These are phyloP conservation scores for Neurospora sp. DNA, from an alignment of 495 filamentous ascomycete species.

Conservation along the genomic window DNA sequence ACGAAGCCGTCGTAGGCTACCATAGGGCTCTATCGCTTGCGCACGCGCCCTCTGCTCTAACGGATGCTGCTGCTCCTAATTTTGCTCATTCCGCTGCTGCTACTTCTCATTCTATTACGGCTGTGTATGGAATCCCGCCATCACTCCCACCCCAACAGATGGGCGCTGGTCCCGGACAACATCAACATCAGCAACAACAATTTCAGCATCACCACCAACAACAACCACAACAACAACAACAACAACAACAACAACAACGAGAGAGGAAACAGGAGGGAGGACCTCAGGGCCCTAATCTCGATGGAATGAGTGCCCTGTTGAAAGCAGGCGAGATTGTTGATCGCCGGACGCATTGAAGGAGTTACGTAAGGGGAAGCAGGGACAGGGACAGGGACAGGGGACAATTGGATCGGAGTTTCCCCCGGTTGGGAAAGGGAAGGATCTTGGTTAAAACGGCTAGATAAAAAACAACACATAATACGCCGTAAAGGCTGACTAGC, in stretches of 20 bases:
- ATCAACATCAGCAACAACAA: neutral
- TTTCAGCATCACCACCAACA: too few species aligned
- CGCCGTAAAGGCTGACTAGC: neutral
- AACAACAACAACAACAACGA: neutral
- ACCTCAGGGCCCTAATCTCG: conserved; percentile 14
- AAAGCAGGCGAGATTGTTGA: conserved; percentile 45
- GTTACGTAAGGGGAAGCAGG: conserved; percentile 5
- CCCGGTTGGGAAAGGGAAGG: neutral
- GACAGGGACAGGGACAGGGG: conserved; percentile 6
- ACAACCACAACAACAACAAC: neutral
- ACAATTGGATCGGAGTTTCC: neutral
- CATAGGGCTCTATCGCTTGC: conserved; percentile 5
- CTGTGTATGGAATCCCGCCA: neutral
- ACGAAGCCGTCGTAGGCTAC: conserved; percentile 13
- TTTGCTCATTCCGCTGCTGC: too few species aligned
- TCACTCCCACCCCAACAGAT: neutral
- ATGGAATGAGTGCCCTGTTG: conserved; percentile 44
- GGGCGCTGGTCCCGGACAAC: neutral
- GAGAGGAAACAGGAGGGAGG: conserved; percentile 6
- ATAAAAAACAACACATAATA: neutral
- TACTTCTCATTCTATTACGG: neutral
- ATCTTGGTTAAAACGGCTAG: neutral
- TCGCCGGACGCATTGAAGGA: conserved; percentile 20
- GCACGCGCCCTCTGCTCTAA: neutral
- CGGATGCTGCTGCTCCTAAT: neutral